Evolutionary conservation across 257 asterid genomes (phyloP).

Genomic region (Misopates orontium): DNA sequence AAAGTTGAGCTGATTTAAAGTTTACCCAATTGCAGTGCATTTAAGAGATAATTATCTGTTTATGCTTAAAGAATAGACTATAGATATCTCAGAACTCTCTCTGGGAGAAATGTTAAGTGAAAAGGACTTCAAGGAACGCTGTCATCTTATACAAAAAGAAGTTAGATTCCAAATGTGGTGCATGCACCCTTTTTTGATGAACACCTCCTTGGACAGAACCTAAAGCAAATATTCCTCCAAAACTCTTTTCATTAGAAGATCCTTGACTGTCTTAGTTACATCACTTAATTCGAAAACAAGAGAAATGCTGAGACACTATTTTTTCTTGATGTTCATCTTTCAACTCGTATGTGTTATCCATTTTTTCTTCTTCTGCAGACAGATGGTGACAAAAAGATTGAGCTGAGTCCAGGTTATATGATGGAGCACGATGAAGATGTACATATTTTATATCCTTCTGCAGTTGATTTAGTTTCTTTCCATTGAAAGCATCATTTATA

Average conservation of each 20-base stretch:
- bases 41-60: background rate
- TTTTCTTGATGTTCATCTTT: constrained; percentile 6
- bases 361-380: constrained; percentile 49
- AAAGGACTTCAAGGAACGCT: background rate
- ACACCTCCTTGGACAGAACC: background rate
- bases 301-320: background rate
- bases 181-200: background rate
- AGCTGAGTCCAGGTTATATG: constrained; percentile 85
- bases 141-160: no score
- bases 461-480: constrained; percentile 6
- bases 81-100: background rate
- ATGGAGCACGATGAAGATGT: constrained; percentile 96
- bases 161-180: background rate
- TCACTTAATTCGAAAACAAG: background rate
- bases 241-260: background rate
- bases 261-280: background rate
- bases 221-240: background rate
- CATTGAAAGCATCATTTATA: background rate
- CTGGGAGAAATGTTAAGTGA: background rate
- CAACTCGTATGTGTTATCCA: constrained; percentile 14
- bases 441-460: constrained; percentile 31
- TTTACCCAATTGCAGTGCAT: no score
- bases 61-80: background rate
- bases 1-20: no score
- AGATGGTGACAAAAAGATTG: constrained; percentile 89